Conservation (phyloP, 2,329 filamentous ascomycete species). For the Ceratocystis colombiana region DNA sequence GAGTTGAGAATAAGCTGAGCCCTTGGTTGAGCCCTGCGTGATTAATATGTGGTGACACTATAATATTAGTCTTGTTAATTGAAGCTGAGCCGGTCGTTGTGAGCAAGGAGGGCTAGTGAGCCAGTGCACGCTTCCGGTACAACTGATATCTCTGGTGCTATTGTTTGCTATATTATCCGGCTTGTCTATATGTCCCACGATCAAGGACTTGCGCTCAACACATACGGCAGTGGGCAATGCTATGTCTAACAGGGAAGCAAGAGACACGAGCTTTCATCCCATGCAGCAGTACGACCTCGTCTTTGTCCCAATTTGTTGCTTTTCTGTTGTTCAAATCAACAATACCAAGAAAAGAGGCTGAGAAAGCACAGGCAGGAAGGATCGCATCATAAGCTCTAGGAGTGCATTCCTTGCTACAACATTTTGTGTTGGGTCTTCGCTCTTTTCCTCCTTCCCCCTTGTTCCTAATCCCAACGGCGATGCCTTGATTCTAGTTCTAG, state of each 20-base stretch:
- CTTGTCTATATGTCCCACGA: no score
- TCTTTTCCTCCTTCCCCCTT: not conserved
- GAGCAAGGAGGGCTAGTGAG: not conserved
- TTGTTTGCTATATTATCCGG: not conserved
- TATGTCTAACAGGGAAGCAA: not conserved
- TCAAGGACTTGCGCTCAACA: not conserved
- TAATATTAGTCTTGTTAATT: slow-evolving; percentile 14
- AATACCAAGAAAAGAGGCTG: slow-evolving; percentile 9
- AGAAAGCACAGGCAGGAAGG: not conserved
- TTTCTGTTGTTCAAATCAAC: not conserved
- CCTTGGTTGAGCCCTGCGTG: not conserved
- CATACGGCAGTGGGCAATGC: not conserved
- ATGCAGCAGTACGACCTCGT: not conserved
- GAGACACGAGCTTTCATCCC: not conserved
- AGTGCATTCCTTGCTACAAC: not conserved
- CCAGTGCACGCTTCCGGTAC: not conserved
- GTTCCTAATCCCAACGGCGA: not conserved
- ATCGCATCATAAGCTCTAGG: not conserved
- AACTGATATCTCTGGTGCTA: not conserved
- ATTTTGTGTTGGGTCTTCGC: not conserved
- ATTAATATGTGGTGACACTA: not conserved
- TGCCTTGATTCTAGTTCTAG: not conserved
- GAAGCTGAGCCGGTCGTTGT: not conserved
- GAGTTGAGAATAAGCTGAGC: not conserved
- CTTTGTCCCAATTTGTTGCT: not conserved